Evolutionary conservation across 2,329 filamentous ascomycete genomes (phyloP).

Genomic region (Fusarium citri): DNA sequence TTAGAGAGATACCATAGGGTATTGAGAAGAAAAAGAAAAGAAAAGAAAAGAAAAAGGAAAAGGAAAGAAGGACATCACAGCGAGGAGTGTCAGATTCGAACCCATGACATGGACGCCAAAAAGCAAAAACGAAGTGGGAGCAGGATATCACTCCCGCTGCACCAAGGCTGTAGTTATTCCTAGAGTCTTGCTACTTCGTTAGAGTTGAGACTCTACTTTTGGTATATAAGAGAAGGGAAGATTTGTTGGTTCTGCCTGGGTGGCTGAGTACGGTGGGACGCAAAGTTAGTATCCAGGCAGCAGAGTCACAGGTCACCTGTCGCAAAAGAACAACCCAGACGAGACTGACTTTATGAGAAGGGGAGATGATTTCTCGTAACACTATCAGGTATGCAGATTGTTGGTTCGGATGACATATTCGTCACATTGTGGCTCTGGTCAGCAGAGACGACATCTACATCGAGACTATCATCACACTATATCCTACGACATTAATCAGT

Average conservation of each 20-base stretch:
- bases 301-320: background rate
- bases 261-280: background rate
- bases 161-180: background rate
- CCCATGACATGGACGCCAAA: no score
- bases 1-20: background rate
- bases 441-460: no score
- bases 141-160: background rate
- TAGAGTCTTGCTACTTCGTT: background rate
- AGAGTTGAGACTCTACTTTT: background rate
- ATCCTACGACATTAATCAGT: no score
- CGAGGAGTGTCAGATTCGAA: background rate
- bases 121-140: background rate
- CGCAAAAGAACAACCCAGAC: no score
- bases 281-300: background rate
- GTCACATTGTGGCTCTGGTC: no score
- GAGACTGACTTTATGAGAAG: background rate
- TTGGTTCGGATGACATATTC: no score
- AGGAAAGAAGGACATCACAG: background rate
- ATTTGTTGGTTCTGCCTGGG: background rate
- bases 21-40: rapidly evolving
- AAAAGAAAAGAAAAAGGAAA: background rate
- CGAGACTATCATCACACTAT: no score
- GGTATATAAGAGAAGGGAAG: background rate
- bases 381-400: background rate
- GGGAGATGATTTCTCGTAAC: background rate